Evolutionary conservation across 2,329 filamentous ascomycete genomes (phyloP).

Genomic region (Diaporthe amygdali): DNA sequence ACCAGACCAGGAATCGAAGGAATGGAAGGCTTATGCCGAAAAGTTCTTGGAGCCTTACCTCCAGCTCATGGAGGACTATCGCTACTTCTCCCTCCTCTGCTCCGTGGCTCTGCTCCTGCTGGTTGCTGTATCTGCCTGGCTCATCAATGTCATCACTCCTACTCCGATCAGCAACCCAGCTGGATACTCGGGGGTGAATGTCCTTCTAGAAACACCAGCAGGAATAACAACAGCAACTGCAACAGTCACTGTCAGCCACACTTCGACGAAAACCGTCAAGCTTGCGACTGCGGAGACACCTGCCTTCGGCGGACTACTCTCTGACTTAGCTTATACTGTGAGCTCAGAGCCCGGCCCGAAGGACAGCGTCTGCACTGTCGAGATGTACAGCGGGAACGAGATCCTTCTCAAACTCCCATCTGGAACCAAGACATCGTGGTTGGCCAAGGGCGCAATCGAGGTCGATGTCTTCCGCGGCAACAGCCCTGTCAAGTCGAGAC

Average conservation of each 20-base stretch:
- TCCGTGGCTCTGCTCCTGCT: background rate
- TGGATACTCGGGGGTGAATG: background rate
- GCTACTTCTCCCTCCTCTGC: background rate
- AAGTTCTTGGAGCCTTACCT: background rate
- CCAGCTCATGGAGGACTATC: background rate
- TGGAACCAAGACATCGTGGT: slow-evolving; percentile 57
- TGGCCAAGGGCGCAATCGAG: slow-evolving; percentile 60
- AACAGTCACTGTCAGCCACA: slow-evolving; percentile 43
- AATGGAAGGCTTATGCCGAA: background rate
- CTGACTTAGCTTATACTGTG: slow-evolving; percentile 38
- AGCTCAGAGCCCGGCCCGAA: slow-evolving; percentile 33
- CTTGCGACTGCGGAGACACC: slow-evolving; percentile 32
- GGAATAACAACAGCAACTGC: slow-evolving; percentile 31
- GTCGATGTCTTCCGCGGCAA: slow-evolving; percentile 59
- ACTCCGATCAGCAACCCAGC: background rate
- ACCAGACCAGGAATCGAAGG: background rate
- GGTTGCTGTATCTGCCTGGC: background rate
- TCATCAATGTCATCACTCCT: background rate
- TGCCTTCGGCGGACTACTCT: slow-evolving; percentile 46
- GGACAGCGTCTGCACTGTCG: slow-evolving; percentile 49
- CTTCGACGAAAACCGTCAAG: slow-evolving; percentile 42
- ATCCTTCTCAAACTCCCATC: slow-evolving; percentile 60
- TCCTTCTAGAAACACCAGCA: background rate
- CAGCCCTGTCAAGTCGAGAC: slow-evolving; percentile 52
- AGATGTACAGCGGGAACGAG: slow-evolving; percentile 51